Conservation (phyloP, 805 yeast species). For the Myxozyma vanderwaltii region DNA sequence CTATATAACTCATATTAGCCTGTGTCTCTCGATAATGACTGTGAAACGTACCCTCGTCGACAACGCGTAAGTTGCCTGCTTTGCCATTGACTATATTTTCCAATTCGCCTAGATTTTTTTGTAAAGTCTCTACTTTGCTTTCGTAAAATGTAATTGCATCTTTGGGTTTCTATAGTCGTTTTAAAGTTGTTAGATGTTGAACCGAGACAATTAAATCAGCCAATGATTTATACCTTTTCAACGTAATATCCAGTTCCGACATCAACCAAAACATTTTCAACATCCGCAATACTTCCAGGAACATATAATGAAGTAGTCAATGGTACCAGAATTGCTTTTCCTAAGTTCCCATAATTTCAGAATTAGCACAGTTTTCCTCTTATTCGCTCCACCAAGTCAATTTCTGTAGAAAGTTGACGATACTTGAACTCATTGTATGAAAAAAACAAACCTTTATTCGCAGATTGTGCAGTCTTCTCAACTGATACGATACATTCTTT, state of each 20-base stretch:
- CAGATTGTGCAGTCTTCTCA: constrained; percentile 50
- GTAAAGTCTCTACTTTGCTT: constrained; percentile 69
- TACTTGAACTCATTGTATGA: not conserved
- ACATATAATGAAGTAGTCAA: constrained; percentile 85
- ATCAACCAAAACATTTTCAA: constrained; percentile 78
- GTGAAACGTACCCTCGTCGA: constrained; percentile 48
- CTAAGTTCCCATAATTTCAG: constrained; percentile 15
- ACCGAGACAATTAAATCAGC: not conserved
- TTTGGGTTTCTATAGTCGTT: constrained; percentile 45
- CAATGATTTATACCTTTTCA: constrained; percentile 58
- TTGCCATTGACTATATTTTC: constrained; percentile 76
- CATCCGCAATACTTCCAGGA: constrained; percentile 74
- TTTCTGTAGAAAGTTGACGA: not conserved
- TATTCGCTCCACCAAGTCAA: not conserved
- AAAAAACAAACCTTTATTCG: constrained; percentile 43
- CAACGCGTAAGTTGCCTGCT: constrained; percentile 59
- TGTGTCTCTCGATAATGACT: not conserved
- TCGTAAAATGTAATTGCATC: constrained; percentile 75
- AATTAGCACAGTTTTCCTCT: constrained; percentile 1
- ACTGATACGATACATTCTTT: constrained; percentile 77
- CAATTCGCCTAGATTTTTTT: constrained; percentile 70
- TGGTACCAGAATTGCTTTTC: constrained; percentile 72
- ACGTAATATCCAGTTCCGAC: constrained; percentile 96
- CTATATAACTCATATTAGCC: not conserved
- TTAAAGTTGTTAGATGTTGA: not conserved